Evolutionary conservation across 805 yeast species (phyloP), one percentile per base, ranked within the genome.

Genomic region (Nakazawaea pomicola): DNA sequence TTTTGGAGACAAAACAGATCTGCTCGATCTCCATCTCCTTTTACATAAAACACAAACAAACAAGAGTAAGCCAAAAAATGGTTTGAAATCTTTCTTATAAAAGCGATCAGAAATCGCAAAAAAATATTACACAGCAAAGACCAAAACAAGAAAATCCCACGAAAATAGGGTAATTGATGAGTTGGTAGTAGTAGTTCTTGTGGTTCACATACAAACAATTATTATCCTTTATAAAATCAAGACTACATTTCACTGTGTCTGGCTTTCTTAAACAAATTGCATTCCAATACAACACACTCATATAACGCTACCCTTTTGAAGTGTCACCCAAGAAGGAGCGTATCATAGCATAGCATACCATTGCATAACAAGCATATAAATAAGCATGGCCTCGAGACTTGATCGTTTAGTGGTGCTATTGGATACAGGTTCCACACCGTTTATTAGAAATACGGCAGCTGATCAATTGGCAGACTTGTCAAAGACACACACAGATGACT

Each of bases 401-500:
- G 67, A 62, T 33, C 47, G 67, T 32, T 53, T 62, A 40, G 67
- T 61, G 25, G 54, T 57, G 9, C 51, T 77, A 31, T 67, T 93
- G 49, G 99, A 95, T 62, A 87, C 97, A 1, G 99, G 99, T 9
- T 87, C 96, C 10, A 88, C 97, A 4, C 86, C 86, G 29, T 84
- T 88, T 57, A 93, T 93, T 33, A 75, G 98, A 49, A 88, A 87
- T 55, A 87, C 96, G 8, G 99, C 99, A 1, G 98, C 98, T 2
- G 96, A 91, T 55, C 99, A 93, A 63, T 70, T 93, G 49, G 87
- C 96, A 4, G 98, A 91, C 50, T 71, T 95, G 29, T 97, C 96
- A 20, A 84, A 84, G 58, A 83, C 84, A 32, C 98, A 93, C 55
- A 96, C 98, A 0, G 98, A 91, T 55, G 98, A 93, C 53, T 77